Evolutionary conservation across 148 eudicot genomes (phyloP), one percentile per base, ranked within the genome.

Genomic region (Vaccinium corymbosum): DNA sequence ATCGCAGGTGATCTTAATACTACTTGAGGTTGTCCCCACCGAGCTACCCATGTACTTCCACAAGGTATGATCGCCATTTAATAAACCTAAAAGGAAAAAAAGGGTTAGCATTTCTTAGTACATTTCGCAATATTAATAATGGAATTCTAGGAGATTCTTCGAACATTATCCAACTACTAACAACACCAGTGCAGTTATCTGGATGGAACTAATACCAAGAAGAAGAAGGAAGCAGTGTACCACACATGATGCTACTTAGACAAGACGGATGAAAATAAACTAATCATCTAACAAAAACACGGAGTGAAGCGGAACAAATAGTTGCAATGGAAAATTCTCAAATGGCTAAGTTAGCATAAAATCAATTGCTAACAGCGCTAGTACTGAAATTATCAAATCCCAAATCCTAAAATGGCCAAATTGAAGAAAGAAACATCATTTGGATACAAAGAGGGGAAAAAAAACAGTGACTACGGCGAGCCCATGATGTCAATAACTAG

Each of bases 21-120:
- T 13, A 81, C 62, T 51, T 90, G 86, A 49, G 98, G 93, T 53
- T 93, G 92, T 22, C 92, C 92, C 91, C 90, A 94, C n/a, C 90
- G 94, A 88, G 95, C 90, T 53, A 92, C 87, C 94, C 95, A 94
- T 83, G 98, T 90, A 68, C 93, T 92, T 85, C 97, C 95, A 85
- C 89, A 91, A 85, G 98, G 90, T 86, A 94, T 84, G 57, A 90
- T 85, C n/a, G 98, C 98, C 98, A 95, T 95, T 52, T 20, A 66
- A 80, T 80, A 62, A 48, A 79, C 57, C 76, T 80, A 72, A 80
- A 9, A 55, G 2, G 2, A 59, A 57, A 76, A 78, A 77, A 57
- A 48, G 55, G 16, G 72, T 61, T 42, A 80, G 53, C 53, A 11
- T 32, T 25, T 68, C 46, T 52, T 72, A 10, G 22, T 29, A 81